These are phyloP conservation scores for Vaccinium darrowii DNA, from an alignment of 148 eudicot species.

Conservation along the genomic window DNA sequence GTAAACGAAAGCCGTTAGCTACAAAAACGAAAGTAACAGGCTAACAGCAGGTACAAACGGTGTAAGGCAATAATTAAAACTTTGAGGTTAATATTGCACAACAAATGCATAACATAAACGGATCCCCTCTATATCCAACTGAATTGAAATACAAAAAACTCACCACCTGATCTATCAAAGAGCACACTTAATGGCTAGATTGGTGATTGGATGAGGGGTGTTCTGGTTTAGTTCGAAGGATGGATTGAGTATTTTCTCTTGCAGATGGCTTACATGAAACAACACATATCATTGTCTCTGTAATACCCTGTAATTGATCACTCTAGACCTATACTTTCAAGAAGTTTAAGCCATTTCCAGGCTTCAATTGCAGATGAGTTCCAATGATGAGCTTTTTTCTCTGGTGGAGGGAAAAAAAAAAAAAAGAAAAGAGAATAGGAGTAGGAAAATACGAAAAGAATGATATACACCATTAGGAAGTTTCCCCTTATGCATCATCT, in stretches of 20 bases:
- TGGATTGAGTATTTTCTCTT: neutral
- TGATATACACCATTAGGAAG: neutral
- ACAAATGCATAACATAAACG: neutral
- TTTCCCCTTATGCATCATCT: neutral
- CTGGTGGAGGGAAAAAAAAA: too few species aligned
- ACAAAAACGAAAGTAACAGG: neutral
- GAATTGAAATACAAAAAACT: neutral
- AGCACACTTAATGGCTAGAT: neutral
- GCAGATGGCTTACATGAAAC: neutral
- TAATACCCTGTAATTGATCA: neutral
- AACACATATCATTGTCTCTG: neutral
- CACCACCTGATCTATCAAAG: neutral
- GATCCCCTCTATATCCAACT: neutral
- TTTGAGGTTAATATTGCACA: neutral
- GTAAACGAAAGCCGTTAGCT: conserved; percentile 12
- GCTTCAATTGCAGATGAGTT: neutral
- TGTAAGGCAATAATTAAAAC: neutral
- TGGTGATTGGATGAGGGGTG: neutral
- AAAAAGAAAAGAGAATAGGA: neutral
- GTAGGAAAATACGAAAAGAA: neutral
- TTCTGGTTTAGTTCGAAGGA: neutral
- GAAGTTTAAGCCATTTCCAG: neutral
- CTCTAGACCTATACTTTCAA: neutral
- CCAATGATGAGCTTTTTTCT: neutral
- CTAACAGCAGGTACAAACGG: neutral